Conservation (phyloP, 2,329 filamentous ascomycete genomes). For the Penicillium frequentans region DNA sequence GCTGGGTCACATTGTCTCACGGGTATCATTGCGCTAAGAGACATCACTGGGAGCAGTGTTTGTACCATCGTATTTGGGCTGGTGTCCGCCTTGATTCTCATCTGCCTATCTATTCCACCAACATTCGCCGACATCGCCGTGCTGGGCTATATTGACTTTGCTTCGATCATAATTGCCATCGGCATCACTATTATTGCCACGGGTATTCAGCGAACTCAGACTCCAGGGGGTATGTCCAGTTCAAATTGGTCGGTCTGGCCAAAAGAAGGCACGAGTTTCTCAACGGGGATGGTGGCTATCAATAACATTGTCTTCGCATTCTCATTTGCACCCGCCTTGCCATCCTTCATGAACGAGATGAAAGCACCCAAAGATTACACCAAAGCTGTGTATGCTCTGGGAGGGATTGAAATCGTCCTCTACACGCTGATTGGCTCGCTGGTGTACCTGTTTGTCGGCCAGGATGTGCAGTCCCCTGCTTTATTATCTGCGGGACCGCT, state of each 20-base stretch:
- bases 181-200: slow-evolving; percentile 34
- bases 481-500: slow-evolving; percentile 14
- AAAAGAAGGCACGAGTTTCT: slow-evolving; percentile 4
- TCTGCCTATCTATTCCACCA: slow-evolving; percentile 32
- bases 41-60: slow-evolving; percentile 7
- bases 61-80: slow-evolving; percentile 13
- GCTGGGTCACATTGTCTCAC: slow-evolving; percentile 17
- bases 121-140: slow-evolving; percentile 26
- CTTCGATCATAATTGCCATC: slow-evolving; percentile 30
- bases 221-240: not conserved
- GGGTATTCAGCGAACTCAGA: slow-evolving; percentile 22
- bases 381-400: slow-evolving; percentile 10
- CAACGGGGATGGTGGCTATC: slow-evolving; percentile 10
- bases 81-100: slow-evolving; percentile 18
- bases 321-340: slow-evolving; percentile 12
- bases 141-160: slow-evolving; percentile 25
- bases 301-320: slow-evolving; percentile 18
- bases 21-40: slow-evolving; percentile 12
- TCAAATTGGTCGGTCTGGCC: slow-evolving; percentile 19
- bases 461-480: slow-evolving; percentile 17
- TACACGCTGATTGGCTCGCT: slow-evolving; percentile 14
- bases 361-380: slow-evolving; percentile 13
- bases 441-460: slow-evolving; percentile 15
- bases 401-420: slow-evolving; percentile 12
- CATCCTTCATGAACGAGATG: slow-evolving; percentile 19